Conservation (phyloP, 1,284 basidiomycete genomes). For the Moesziomyces parantarcticus region DNA sequence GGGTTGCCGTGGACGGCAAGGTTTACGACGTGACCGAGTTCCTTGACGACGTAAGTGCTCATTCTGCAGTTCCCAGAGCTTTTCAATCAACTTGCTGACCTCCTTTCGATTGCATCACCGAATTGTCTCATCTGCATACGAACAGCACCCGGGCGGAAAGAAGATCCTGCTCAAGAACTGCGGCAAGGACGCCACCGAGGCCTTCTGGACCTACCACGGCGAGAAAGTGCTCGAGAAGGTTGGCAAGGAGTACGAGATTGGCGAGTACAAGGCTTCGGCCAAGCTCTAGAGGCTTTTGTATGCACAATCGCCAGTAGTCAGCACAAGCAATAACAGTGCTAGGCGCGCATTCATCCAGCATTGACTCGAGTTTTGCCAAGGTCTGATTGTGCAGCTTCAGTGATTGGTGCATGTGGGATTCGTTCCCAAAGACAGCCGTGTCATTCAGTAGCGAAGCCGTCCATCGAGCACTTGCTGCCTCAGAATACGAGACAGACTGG, state of each 20-base stretch:
- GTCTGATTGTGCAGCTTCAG: too few species aligned
- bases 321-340: constrained; percentile 2
- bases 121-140: background rate
- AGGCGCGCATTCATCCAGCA: too few species aligned
- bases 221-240: constrained; percentile 64
- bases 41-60: constrained; percentile 62
- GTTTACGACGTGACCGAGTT: constrained; percentile 67
- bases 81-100: background rate
- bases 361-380: too few species aligned
- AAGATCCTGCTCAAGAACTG: constrained; percentile 67
- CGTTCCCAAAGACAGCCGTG: too few species aligned
- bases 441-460: too few species aligned
- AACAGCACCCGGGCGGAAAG: constrained; percentile 65
- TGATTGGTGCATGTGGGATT: too few species aligned
- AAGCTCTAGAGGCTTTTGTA: constrained; percentile 44
- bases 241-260: constrained; percentile 56
- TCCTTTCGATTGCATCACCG: background rate
- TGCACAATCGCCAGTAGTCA: too few species aligned
- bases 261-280: constrained; percentile 58
- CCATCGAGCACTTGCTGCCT: too few species aligned
- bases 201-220: constrained; percentile 64
- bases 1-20: constrained; percentile 64
- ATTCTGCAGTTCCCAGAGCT: background rate
- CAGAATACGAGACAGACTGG: too few species aligned
- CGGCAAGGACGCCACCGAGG: constrained; percentile 65